Evolutionary conservation across 371 early-diverging fungal species (phyloP).

Genomic region (Circinella umbellata): DNA sequence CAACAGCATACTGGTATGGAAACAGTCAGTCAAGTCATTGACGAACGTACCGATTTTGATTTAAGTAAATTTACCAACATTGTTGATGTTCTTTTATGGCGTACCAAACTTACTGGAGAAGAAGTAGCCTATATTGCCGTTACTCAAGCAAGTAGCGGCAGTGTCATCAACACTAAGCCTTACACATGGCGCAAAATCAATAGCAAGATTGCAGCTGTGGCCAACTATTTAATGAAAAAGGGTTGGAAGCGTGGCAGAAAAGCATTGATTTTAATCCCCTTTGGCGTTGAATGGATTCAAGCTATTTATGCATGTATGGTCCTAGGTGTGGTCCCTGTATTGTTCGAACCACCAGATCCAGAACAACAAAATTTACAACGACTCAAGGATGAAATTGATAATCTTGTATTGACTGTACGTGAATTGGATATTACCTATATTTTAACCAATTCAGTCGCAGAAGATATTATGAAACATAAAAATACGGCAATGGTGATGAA

Average conservation of each 20-base stretch:
- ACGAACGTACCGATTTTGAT: constrained; percentile 76
- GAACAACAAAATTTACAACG: constrained; percentile 46
- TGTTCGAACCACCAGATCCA: constrained; percentile 70
- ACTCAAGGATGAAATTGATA: constrained; percentile 70
- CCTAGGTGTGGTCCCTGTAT: constrained; percentile 77
- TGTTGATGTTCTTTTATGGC: constrained; percentile 74
- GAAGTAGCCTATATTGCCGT: constrained; percentile 69
- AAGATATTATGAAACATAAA: constrained; percentile 67
- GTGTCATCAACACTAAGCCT: constrained; percentile 56
- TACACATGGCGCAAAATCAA: constrained; percentile 76
- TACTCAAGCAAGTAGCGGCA: constrained; percentile 31
- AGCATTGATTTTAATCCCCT: constrained; percentile 72
- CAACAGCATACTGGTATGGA: constrained; percentile 82
- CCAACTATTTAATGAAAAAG: constrained; percentile 64
- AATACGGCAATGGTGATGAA: constrained; percentile 43
- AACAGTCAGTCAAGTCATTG: constrained; percentile 59
- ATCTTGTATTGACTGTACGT: constrained; percentile 60
- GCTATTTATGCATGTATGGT: constrained; percentile 83
- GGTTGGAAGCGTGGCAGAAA: constrained; percentile 61
- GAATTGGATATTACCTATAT: constrained; percentile 65
- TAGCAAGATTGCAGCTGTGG: constrained; percentile 67
- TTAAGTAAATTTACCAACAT: constrained; percentile 66
- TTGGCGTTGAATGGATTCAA: constrained; percentile 75
- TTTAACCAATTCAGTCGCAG: constrained; percentile 67
- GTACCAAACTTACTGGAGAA: constrained; percentile 67